phyloP scores from a whole-genome alignment of 2,329 filamentous ascomycete species.

The Byssothecium circinans region DNA sequence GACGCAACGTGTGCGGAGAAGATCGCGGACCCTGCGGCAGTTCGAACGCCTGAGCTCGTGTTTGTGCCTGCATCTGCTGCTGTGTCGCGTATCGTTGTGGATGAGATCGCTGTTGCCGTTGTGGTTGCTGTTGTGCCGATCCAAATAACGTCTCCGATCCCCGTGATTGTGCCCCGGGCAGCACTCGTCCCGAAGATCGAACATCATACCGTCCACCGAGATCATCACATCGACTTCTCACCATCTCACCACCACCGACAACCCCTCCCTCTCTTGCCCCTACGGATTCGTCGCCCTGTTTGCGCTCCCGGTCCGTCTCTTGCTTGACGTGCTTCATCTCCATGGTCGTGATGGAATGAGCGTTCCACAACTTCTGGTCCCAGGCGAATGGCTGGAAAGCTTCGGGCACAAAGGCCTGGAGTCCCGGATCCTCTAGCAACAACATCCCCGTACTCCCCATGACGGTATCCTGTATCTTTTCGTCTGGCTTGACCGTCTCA shows the following conservation, averaged over 20 bases:
- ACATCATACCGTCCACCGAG: too few species aligned
- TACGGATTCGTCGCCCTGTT: not conserved
- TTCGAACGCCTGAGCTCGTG: not conserved
- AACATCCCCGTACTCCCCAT: constrained; percentile 54
- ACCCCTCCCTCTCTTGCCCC: constrained; percentile 7
- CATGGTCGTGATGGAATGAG: not conserved
- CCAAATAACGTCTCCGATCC: constrained; percentile 6
- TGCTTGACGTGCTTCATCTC: constrained; percentile 7
- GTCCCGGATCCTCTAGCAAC: constrained; percentile 50
- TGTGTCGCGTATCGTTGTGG: constrained; percentile 24
- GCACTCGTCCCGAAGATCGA: constrained; percentile 22
- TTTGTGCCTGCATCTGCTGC: constrained; percentile 2
- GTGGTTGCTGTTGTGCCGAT: constrained; percentile 20
- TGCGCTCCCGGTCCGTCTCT: constrained; percentile 14
- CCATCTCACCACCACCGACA: constrained; percentile 1
- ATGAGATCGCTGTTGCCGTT: too few species aligned
- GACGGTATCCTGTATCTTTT: constrained; percentile 40
- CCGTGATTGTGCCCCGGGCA: too few species aligned
- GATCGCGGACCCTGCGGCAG: constrained; percentile 28
- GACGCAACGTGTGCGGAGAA: constrained; percentile 19
- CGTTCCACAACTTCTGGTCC: constrained; percentile 13
- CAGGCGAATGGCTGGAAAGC: constrained; percentile 38
- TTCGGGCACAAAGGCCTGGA: constrained; percentile 43
- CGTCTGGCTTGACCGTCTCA: constrained; percentile 15
- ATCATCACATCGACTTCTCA: too few species aligned